Percentiles rank a stretch among this genome's conserved stretches.
Evolutionary conservation across 2,329 filamentous ascomycete species (phyloP).

Genomic region (Pseudomassariella vexata): DNA sequence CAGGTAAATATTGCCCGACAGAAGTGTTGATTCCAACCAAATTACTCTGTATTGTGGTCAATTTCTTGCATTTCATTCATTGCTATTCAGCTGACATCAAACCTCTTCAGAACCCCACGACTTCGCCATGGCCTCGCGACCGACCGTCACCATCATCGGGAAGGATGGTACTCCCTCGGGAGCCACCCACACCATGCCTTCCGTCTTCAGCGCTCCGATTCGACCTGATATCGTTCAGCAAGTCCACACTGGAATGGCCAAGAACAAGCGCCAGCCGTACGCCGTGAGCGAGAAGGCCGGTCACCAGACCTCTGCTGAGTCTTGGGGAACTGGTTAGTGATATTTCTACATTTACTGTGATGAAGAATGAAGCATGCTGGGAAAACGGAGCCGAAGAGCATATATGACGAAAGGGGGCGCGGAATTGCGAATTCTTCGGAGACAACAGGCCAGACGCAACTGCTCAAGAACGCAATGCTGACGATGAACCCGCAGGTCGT

Average conservation of each 20-base stretch:
- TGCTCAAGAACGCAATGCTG: constrained; percentile 6
- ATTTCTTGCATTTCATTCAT: constrained; percentile 1
- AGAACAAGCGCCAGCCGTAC: constrained; percentile 99
- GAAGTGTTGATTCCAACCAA: too few relatives aligned
- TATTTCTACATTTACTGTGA: constrained; percentile 7
- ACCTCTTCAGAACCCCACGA: constrained; percentile 3
- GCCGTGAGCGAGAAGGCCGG: constrained; percentile 99
- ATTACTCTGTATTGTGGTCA: background rate
- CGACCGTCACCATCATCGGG: constrained; percentile 95
- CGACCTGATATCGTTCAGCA: constrained; percentile 98
- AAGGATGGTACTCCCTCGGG: constrained; percentile 91
- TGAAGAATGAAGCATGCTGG: too few relatives aligned
- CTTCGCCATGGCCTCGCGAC: constrained; percentile 72
- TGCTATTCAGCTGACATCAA: background rate
- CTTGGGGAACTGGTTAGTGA: constrained; percentile 95
- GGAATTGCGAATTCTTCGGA: too few relatives aligned
- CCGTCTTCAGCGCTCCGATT: constrained; percentile 96
- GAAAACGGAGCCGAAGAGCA: too few relatives aligned
- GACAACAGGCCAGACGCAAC: too few relatives aligned
- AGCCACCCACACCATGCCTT: constrained; percentile 85
- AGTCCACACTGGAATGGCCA: constrained; percentile 98
- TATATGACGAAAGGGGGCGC: too few relatives aligned
- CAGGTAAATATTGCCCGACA: too few relatives aligned
- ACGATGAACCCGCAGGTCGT: constrained; percentile 58
- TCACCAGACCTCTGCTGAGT: constrained; percentile 99